phyloP scores from a whole-genome alignment of 768 basidiomycete genomes.

The Cystobasidium ongulense region DNA sequence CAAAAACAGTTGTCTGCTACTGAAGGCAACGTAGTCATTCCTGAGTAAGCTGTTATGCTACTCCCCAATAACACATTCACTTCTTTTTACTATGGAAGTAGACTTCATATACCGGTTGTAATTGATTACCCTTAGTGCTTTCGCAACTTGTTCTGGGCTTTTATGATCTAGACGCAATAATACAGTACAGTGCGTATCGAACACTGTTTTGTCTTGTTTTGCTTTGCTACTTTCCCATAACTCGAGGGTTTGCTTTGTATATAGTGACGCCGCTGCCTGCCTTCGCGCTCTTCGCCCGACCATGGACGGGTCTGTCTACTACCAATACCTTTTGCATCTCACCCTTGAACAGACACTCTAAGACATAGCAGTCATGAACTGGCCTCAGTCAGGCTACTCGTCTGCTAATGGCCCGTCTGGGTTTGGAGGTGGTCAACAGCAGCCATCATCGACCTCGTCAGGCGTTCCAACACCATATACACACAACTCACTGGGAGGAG shows the following conservation, averaged over 20 bases:
- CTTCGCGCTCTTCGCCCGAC: too few relatives aligned
- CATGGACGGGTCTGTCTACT: not conserved
- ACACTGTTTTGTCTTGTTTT: too few relatives aligned
- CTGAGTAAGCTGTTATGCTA: too few relatives aligned
- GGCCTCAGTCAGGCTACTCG: conserved; percentile 11
- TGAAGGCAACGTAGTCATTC: too few relatives aligned
- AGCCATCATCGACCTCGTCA: not conserved
- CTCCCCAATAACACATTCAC: too few relatives aligned
- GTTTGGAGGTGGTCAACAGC: not conserved
- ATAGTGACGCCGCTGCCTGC: too few relatives aligned
- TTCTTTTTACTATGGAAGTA: not conserved
- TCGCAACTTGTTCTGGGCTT: not conserved
- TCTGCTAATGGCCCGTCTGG: not conserved
- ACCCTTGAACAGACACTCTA: not conserved
- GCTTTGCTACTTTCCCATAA: too few relatives aligned
- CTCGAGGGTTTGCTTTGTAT: too few relatives aligned
- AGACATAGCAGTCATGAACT: conserved; percentile 4
- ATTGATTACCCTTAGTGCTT: not conserved
- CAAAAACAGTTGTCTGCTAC: too few relatives aligned
- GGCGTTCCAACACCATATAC: not conserved
- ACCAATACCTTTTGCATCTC: not conserved
- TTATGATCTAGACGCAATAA: not conserved
- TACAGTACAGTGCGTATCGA: not conserved
- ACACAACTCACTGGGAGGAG: not conserved
- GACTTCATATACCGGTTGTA: not conserved